A percentile compares a stretch with the other conserved stretches of the same genome.
Conservation (phyloP, 441 rosid species). For the Bruguiera hainesii region DNA sequence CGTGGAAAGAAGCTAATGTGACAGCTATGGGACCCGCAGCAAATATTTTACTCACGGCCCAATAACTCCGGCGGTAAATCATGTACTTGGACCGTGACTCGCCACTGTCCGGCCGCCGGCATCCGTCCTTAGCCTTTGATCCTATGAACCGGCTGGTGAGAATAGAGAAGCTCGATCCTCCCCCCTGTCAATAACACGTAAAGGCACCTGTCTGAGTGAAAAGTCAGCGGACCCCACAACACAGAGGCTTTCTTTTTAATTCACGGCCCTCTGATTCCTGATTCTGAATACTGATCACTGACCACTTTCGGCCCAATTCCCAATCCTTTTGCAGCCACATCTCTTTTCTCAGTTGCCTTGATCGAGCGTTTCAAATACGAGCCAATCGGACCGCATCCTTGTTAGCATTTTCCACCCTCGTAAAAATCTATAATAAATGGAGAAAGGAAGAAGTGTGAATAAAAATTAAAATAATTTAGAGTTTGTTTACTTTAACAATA, state of each 20-base stretch:
- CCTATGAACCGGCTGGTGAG: background rate
- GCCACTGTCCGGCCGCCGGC: background rate
- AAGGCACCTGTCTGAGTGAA: slow-evolving; percentile 12
- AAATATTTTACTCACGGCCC: slow-evolving; percentile 5
- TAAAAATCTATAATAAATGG: too few relatives aligned
- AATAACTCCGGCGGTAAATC: background rate
- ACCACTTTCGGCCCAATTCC: slow-evolving; percentile 8
- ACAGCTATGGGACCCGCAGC: background rate
- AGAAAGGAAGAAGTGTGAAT: too few relatives aligned
- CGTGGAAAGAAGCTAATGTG: background rate
- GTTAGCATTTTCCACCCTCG: too few relatives aligned
- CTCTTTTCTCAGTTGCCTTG: background rate
- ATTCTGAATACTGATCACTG: background rate
- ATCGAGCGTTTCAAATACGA: background rate
- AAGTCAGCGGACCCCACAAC: slow-evolving; percentile 10
- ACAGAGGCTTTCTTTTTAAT: background rate
- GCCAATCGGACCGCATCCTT: background rate
- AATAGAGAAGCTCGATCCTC: slow-evolving; percentile 1
- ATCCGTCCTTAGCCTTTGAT: background rate
- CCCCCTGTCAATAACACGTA: slow-evolving; percentile 21
- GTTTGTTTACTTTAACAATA: too few relatives aligned
- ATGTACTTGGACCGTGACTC: background rate
- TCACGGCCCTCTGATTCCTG: slow-evolving; percentile 19
- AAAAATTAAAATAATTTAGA: too few relatives aligned
- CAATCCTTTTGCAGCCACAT: background rate